phyloP scores from a whole-genome alignment of 2,329 filamentous ascomycete species.

The Aureobasidium vineae region DNA sequence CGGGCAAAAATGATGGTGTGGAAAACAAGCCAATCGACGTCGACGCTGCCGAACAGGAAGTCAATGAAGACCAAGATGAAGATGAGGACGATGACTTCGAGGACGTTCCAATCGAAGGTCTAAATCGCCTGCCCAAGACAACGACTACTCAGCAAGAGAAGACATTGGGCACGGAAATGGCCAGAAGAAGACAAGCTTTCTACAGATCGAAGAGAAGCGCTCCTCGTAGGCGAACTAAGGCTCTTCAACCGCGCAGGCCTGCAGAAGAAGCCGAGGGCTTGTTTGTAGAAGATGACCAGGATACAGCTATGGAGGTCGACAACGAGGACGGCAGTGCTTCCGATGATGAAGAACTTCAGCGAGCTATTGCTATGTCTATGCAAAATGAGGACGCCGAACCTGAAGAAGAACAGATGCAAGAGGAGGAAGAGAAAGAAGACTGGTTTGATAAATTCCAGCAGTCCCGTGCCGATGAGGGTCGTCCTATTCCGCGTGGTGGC shows the following conservation, averaged over 20 bases:
- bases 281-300: constrained; percentile 51
- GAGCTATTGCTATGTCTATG: constrained; percentile 82
- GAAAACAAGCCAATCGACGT: constrained; percentile 90
- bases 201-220: constrained; percentile 43
- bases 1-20: constrained; percentile 73
- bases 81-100: constrained; percentile 78
- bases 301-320: constrained; percentile 33
- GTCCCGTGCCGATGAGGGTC: constrained; percentile 43
- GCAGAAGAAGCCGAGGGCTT: constrained; percentile 54
- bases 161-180: constrained; percentile 24
- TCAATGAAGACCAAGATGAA: constrained; percentile 55
- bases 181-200: constrained; percentile 49
- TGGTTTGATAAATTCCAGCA: constrained; percentile 48
- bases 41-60: constrained; percentile 59
- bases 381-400: constrained; percentile 57
- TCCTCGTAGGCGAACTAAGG: constrained; percentile 30
- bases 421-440: constrained; percentile 53
- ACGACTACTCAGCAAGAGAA: constrained; percentile 35
- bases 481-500: constrained; percentile 47
- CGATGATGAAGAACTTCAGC: constrained; percentile 73
- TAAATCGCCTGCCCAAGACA: constrained; percentile 77
- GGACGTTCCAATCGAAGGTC: constrained; percentile 84
- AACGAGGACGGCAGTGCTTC: constrained; percentile 48
- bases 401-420: constrained; percentile 30
- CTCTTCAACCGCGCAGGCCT: constrained; percentile 31